Evolutionary conservation across 768 basidiomycete species (phyloP).

Genomic region (Crassisporium funariophilum): DNA sequence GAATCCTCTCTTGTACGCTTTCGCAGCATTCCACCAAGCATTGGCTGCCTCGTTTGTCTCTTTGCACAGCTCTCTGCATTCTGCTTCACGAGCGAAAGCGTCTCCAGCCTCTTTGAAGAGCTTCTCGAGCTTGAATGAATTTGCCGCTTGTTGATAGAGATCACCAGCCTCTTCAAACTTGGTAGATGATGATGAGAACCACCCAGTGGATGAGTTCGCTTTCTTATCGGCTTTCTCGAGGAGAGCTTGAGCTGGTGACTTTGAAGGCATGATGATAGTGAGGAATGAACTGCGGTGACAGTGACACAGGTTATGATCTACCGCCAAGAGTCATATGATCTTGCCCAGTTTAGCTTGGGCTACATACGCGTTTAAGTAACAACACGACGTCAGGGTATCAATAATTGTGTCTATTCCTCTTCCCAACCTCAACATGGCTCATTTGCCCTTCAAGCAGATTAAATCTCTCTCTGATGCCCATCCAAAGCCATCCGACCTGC

Average conservation of each 20-base stretch:
- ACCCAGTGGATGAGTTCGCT: conserved; percentile 76
- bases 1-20: conserved; percentile 89
- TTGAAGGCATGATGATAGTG: conserved; percentile 58
- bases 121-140: conserved; percentile 91
- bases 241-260: conserved; percentile 74
- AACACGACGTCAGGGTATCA: conserved; percentile 15
- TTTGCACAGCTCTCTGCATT: conserved; percentile 86
- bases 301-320: conserved; percentile 14
- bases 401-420: conserved; percentile 1
- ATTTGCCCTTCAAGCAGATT: conserved; percentile 47
- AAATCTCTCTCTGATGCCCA: conserved; percentile 57
- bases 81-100: conserved; percentile 90
- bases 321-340: conserved; percentile 21
- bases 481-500: conserved; percentile 68
- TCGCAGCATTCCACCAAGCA: conserved; percentile 98
- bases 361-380: conserved; percentile 2
- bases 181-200: conserved; percentile 82
- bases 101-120: conserved; percentile 91
- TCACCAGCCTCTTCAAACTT: conserved; percentile 97
- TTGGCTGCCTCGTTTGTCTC: conserved; percentile 95
- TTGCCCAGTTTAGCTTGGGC: conserved; percentile 5
- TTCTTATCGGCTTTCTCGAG: conserved; percentile 94
- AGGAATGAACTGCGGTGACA: conserved; percentile 15
- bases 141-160: conserved; percentile 92
- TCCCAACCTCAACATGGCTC: conserved; percentile 16